Evolutionary conservation across 345 rosid species (phyloP).

Genomic region (Eucalyptus tenuipes): DNA sequence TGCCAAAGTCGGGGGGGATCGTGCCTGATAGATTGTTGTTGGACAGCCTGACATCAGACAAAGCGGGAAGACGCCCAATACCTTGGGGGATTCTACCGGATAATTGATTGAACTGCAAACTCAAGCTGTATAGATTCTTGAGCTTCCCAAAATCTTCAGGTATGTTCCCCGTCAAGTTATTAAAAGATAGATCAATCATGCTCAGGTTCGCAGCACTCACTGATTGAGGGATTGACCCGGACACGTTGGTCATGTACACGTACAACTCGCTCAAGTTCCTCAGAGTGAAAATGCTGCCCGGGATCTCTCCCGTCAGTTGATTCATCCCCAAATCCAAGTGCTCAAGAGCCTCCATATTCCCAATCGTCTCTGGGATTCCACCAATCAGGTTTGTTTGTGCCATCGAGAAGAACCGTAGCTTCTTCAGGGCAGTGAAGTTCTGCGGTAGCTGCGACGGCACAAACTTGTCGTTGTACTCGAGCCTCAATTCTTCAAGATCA

Average conservation of each 20-base stretch:
- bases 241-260: constrained; percentile 10
- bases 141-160: constrained; percentile 41
- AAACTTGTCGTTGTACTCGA: constrained; percentile 7
- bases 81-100: constrained; percentile 38
- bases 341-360: constrained; percentile 29
- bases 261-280: constrained; percentile 21
- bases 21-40: constrained; percentile 36
- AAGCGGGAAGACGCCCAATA: constrained; percentile 25
- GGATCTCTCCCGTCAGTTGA: constrained; percentile 20
- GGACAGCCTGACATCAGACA: constrained; percentile 20
- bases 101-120: constrained; percentile 18
- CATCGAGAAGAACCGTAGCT: constrained; percentile 15
- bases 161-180: constrained; percentile 27
- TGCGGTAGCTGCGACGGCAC: constrained; percentile 15
- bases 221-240: constrained; percentile 30
- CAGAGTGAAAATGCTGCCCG: constrained; percentile 18
- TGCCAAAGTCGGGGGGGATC: constrained; percentile 44
- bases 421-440: constrained; percentile 22
- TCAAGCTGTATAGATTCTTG: not conserved
- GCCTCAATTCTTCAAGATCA: constrained; percentile 10
- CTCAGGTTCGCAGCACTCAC: constrained; percentile 12
- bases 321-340: constrained; percentile 14
- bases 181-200: constrained; percentile 21
- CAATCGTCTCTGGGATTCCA: constrained; percentile 23
- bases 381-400: constrained; percentile 23